Conservation (phyloP, 106 monocot species). For the Xerophyta viscosa region DNA sequence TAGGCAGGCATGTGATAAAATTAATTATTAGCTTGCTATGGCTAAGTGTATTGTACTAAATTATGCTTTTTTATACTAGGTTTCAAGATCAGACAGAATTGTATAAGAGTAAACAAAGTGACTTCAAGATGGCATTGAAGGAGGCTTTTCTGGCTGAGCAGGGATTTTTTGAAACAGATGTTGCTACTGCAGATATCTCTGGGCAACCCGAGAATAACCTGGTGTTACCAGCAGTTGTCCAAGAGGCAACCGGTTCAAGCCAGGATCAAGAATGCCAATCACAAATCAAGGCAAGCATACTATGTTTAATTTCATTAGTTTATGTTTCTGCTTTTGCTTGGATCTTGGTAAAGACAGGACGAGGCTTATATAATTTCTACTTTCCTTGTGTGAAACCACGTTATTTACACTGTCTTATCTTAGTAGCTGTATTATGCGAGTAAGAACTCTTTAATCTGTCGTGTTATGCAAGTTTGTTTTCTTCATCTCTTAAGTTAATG, state of each 20-base stretch:
- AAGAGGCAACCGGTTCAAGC: slow-evolving; percentile 63
- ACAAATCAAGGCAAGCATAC: slow-evolving; percentile 31
- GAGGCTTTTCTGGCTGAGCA: slow-evolving; percentile 85
- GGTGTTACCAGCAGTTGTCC: slow-evolving; percentile 16
- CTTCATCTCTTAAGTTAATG: too few relatives aligned
- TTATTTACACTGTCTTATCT: too few relatives aligned
- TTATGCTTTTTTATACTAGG: slow-evolving; percentile 25
- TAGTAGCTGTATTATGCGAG: too few relatives aligned
- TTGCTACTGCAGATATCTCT: slow-evolving; percentile 7
- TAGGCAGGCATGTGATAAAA: slow-evolving; percentile 47
- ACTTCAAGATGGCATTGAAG: slow-evolving; percentile 68
- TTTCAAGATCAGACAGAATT: slow-evolving; percentile 74
- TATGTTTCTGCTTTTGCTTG: neutral
- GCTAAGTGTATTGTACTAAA: too few relatives aligned
- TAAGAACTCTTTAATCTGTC: too few relatives aligned
- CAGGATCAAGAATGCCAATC: slow-evolving; percentile 66
- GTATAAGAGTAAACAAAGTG: slow-evolving; percentile 43
- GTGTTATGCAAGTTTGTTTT: too few relatives aligned
- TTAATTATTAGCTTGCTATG: too few relatives aligned
- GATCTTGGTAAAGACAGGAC: too few relatives aligned
- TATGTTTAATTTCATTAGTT: neutral
- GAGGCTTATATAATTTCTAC: too few relatives aligned
- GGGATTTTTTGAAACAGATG: slow-evolving; percentile 37
- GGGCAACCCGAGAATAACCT: slow-evolving; percentile 18
- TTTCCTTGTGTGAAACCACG: too few relatives aligned